Percentiles rank a stretch among this genome's conserved stretches.
phyloP scores from a whole-genome alignment of 441 rosid genomes.

The Erysimum cheiri region DNA sequence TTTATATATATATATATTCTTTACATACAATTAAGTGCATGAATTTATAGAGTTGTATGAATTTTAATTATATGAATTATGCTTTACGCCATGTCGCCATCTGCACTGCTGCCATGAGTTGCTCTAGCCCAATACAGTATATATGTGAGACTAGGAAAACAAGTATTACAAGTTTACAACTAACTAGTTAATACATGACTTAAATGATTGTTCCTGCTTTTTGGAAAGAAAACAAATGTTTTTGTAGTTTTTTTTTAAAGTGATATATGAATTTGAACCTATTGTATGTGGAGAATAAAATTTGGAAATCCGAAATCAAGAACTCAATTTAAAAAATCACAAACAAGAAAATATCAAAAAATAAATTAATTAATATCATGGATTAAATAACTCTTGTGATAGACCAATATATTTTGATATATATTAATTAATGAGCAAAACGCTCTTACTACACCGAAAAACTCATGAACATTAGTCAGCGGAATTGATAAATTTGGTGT shows the following conservation, averaged over 20 bases:
- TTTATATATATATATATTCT: constrained; percentile 12
- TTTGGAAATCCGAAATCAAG: too few species aligned
- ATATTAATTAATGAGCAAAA: not conserved
- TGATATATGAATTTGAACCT: not conserved
- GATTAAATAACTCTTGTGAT: not conserved
- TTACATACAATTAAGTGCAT: constrained; percentile 33
- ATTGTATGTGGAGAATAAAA: not conserved
- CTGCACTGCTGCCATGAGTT: not conserved
- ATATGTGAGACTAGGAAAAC: not conserved
- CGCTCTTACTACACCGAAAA: constrained; percentile 11
- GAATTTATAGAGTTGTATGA: constrained; percentile 32
- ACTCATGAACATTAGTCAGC: constrained; percentile 19
- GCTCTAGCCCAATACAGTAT: not conserved
- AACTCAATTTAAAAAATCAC: not conserved
- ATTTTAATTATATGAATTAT: constrained; percentile 25
- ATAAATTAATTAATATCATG: not conserved
- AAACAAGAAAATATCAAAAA: not conserved
- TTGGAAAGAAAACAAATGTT: not conserved
- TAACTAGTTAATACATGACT: not conserved
- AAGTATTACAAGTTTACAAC: not conserved
- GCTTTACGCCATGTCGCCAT: not conserved
- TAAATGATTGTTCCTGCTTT: not conserved
- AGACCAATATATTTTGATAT: not conserved
- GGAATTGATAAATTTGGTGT: constrained; percentile 22
- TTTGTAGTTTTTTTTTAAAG: not conserved